These are phyloP conservation scores for Phanerodontia chrysosporium DNA, from an alignment of 768 basidiomycete species.

Conservation along the genomic window DNA sequence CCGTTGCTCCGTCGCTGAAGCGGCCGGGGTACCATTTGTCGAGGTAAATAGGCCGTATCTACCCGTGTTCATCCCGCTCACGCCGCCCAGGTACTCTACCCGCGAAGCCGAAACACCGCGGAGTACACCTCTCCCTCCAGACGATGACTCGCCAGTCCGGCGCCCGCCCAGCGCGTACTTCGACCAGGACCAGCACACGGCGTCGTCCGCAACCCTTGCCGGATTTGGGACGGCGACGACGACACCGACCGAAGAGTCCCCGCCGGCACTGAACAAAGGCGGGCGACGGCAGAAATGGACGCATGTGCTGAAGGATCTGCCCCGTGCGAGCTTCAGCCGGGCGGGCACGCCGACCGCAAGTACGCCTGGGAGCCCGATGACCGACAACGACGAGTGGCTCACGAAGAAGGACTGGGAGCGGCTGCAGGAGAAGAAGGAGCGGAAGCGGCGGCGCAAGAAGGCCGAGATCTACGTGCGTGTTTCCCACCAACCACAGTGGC, in stretches of 20 bases:
- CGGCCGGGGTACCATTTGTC: conserved; percentile 64
- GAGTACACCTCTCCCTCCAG: background rate
- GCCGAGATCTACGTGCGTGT: conserved; percentile 69
- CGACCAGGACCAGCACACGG: background rate
- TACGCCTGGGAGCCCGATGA: conserved; percentile 26
- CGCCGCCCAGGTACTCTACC: conserved; percentile 4
- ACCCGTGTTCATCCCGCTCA: background rate
- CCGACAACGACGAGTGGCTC: conserved; percentile 23
- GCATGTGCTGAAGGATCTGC: conserved; percentile 36
- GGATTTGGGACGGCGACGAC: background rate
- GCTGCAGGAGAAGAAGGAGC: conserved; percentile 30
- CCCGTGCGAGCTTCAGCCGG: conserved; percentile 25
- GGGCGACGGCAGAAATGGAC: conserved; percentile 29
- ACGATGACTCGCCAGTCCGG: background rate
- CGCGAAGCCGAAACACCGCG: background rate
- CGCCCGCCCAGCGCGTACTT: conserved; percentile 8
- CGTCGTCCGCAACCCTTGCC: background rate
- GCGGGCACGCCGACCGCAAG: conserved; percentile 23
- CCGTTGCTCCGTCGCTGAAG: conserved; percentile 54
- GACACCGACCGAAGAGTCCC: background rate
- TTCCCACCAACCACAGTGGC: background rate
- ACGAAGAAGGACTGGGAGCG: conserved; percentile 23
- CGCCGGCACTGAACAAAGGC: background rate
- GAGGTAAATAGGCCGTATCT: conserved; percentile 39
- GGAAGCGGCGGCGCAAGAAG: conserved; percentile 56